Conservation (phyloP, 805 yeast species). For the Sungouiozyma intestinalis region DNA sequence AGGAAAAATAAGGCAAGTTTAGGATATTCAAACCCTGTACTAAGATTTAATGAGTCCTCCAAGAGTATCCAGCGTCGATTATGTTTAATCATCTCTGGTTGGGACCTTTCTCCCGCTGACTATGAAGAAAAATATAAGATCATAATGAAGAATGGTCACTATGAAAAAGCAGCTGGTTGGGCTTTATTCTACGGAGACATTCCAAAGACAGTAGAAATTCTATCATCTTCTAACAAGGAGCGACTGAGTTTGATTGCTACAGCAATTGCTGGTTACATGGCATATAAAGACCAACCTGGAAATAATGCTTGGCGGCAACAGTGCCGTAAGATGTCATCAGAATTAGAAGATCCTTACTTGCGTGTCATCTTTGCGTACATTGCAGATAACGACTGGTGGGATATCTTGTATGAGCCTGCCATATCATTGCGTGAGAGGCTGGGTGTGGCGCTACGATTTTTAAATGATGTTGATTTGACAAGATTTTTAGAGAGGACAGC, state of each 20-base stretch:
- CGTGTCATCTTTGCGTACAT: constrained; percentile 89
- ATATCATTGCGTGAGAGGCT: constrained; percentile 79
- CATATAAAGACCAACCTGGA: constrained; percentile 29
- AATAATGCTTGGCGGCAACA: constrained; percentile 89
- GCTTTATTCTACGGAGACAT: constrained; percentile 92
- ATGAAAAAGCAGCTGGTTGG: constrained; percentile 95
- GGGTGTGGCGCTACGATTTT: constrained; percentile 81
- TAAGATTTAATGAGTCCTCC: constrained; percentile 18
- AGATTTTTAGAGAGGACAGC: constrained; percentile 62
- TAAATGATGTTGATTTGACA: constrained; percentile 69
- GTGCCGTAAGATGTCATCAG: constrained; percentile 81
- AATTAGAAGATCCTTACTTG: constrained; percentile 77
- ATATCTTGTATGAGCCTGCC: constrained; percentile 80
- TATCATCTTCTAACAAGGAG: constrained; percentile 64
- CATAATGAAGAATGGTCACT: constrained; percentile 47
- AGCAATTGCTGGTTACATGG: constrained; percentile 81
- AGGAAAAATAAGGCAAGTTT: constrained; percentile 17
- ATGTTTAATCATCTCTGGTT: constrained; percentile 78
- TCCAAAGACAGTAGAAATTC: constrained; percentile 64
- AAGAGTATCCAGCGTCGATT: constrained; percentile 58
- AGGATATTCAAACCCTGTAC: constrained; percentile 14
- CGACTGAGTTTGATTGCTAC: constrained; percentile 73
- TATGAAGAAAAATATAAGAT: constrained; percentile 56
- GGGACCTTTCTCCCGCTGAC: constrained; percentile 73
- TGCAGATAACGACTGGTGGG: constrained; percentile 95